Evolutionary conservation across 2,329 filamentous ascomycete genomes (phyloP).

Genomic region (Periconia digitata): DNA sequence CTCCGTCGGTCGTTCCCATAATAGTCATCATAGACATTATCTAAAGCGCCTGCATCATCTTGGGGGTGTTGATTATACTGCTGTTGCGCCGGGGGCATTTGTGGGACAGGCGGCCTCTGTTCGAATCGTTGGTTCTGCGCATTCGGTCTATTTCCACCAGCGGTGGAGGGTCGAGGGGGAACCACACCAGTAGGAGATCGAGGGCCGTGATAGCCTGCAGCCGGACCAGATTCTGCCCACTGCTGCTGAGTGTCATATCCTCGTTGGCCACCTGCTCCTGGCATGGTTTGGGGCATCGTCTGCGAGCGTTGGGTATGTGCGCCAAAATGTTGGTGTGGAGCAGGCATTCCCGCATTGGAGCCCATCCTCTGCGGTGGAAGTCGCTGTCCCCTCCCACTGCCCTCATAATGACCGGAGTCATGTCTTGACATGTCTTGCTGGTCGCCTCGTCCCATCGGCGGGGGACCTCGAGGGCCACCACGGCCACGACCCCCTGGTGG

Average conservation of each 20-base stretch:
- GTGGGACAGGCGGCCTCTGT: conserved; percentile 34
- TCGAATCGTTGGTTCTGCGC: conserved; percentile 20
- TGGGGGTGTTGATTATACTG: conserved; percentile 23
- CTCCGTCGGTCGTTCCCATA: conserved; percentile 45
- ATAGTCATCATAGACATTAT: conserved; percentile 55
- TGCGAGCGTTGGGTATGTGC: conserved; percentile 36
- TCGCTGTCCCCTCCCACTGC: conserved; percentile 25
- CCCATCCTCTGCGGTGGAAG: conserved; percentile 27
- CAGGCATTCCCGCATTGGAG: conserved; percentile 28
- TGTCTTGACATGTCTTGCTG: conserved; percentile 28
- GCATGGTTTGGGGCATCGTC: conserved; percentile 41
- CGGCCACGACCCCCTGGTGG: conserved; percentile 23
- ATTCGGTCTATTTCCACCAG: conserved; percentile 32
- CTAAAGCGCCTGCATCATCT: conserved; percentile 46
- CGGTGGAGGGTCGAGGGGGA: conserved; percentile 41
- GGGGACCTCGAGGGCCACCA: conserved; percentile 19
- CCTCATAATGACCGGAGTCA: conserved; percentile 40
- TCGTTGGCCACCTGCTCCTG: conserved; percentile 13
- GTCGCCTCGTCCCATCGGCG: conserved; percentile 20
- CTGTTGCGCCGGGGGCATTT: conserved; percentile 18
- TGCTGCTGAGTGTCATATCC: conserved; percentile 26
- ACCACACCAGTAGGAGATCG: conserved; percentile 37
- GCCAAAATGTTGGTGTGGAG: conserved; percentile 31
- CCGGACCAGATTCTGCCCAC: conserved; percentile 38
- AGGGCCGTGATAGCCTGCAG: conserved; percentile 40